These are phyloP conservation scores for Xylariaceae sp. DNA, from an alignment of 2,329 filamentous ascomycete genomes.

Conservation along the genomic window DNA sequence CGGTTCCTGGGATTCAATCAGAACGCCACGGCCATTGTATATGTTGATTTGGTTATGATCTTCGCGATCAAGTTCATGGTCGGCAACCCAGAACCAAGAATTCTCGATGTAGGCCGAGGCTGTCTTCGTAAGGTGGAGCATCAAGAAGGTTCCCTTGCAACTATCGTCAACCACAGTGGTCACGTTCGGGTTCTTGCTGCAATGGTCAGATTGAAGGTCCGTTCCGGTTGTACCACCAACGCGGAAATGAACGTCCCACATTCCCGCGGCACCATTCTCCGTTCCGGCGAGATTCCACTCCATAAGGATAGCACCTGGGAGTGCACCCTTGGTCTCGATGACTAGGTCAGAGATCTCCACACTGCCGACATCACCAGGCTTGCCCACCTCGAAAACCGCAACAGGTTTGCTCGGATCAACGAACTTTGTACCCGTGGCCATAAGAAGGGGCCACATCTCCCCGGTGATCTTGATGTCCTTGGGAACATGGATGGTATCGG, in stretches of 20 bases:
- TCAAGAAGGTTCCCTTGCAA: conserved; percentile 69
- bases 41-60: conserved; percentile 77
- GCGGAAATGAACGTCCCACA: conserved; percentile 97
- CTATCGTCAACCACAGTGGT: conserved; percentile 56
- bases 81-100: conserved; percentile 83
- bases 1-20: conserved; percentile 70
- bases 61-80: conserved; percentile 76
- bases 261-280: conserved; percentile 63
- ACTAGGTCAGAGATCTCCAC: conserved; percentile 88
- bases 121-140: conserved; percentile 58
- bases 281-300: conserved; percentile 79
- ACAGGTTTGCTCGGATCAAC: conserved; percentile 67
- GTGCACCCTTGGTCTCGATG: conserved; percentile 75
- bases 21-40: conserved; percentile 80
- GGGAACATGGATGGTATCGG: conserved; percentile 64
- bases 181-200: conserved; percentile 66
- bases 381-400: conserved; percentile 80
- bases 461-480: conserved; percentile 82
- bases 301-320: conserved; percentile 83
- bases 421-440: conserved; percentile 73
- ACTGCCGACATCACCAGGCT: conserved; percentile 66
- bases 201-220: conserved; percentile 71
- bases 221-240: conserved; percentile 84
- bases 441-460: conserved; percentile 85
- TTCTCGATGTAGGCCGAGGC: conserved; percentile 79